Percentiles rank a stretch among this genome's conserved stretches.
phyloP scores from a whole-genome alignment of 352 stramenopile species.

The Phytopythium boreale region DNA sequence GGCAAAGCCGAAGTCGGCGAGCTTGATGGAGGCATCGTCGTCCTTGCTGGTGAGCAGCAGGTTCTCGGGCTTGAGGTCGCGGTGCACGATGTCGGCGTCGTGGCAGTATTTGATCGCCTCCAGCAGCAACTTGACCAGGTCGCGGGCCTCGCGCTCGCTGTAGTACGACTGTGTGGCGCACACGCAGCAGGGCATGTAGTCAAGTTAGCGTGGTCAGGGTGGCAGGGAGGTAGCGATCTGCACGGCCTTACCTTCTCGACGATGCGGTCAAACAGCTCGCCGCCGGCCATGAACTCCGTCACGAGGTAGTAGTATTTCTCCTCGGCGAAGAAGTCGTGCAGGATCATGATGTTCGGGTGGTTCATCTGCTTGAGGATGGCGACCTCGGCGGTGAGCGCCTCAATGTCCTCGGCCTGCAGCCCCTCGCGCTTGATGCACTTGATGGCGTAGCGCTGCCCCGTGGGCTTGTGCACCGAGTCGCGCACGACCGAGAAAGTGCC shows the following conservation, averaged over 20 bases:
- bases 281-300: constrained; percentile 95
- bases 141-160: constrained; percentile 84
- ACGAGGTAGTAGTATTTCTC: constrained; percentile 97
- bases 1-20: constrained; percentile 85
- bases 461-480: constrained; percentile 78
- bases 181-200: constrained; percentile 7
- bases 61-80: constrained; percentile 85
- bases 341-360: constrained; percentile 91
- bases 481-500: constrained; percentile 90
- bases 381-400: constrained; percentile 85
- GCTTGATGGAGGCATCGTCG: constrained; percentile 83
- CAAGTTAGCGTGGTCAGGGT: constrained; percentile 2
- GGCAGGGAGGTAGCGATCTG: neutral
- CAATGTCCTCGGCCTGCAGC: constrained; percentile 81
- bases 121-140: constrained; percentile 82
- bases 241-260: constrained; percentile 67
- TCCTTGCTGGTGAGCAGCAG: constrained; percentile 76
- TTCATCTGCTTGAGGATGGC: constrained; percentile 89
- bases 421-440: constrained; percentile 92
- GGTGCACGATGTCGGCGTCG: constrained; percentile 80
- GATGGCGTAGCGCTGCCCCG: constrained; percentile 85
- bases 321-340: constrained; percentile 93
- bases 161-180: constrained; percentile 72
- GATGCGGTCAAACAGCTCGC: constrained; percentile 85
- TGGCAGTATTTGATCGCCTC: constrained; percentile 90